Conservation (phyloP, 2,329 filamentous ascomycete genomes). For the Fusarium domesticum region DNA sequence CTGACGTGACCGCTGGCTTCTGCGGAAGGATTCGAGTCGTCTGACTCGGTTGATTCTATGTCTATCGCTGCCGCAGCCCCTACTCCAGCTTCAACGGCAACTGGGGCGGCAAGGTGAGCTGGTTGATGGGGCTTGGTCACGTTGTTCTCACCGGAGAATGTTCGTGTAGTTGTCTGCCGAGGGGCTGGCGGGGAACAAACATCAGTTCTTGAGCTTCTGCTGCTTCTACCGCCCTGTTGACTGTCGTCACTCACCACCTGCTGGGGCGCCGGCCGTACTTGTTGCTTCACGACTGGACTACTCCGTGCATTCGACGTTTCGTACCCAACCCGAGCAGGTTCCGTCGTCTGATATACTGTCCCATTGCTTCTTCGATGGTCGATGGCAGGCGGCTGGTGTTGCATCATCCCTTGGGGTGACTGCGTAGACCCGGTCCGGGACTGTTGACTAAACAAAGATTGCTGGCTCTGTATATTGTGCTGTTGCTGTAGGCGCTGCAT, state of each 20-base stretch:
- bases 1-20: conserved; percentile 10
- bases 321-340: conserved; percentile 2
- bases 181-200: conserved; percentile 1
- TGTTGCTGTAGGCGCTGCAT: not conserved
- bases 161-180: conserved; percentile 7
- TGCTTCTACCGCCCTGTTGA: conserved; percentile 9
- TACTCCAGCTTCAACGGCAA: conserved; percentile 1
- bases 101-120: conserved; percentile 2
- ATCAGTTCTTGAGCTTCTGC: conserved; percentile 5
- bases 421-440: conserved; percentile 13
- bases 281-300: conserved; percentile 1
- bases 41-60: not conserved
- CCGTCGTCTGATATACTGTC: not conserved
- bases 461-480: not conserved
- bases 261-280: conserved; percentile 5
- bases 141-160: conserved; percentile 6
- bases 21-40: conserved; percentile 18
- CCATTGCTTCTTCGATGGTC: conserved; percentile 2
- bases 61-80: not conserved
- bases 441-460: not conserved
- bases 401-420: conserved; percentile 14
- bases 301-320: not conserved
- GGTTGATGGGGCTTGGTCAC: conserved; percentile 5
- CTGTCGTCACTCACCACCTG: conserved; percentile 12
- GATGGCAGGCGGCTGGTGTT: conserved; percentile 12